Percentiles rank a stretch among this genome's conserved stretches.
These are phyloP conservation scores for Dianthus caryophyllus DNA, from an alignment of 148 eudicot genomes.

Conservation along the genomic window DNA sequence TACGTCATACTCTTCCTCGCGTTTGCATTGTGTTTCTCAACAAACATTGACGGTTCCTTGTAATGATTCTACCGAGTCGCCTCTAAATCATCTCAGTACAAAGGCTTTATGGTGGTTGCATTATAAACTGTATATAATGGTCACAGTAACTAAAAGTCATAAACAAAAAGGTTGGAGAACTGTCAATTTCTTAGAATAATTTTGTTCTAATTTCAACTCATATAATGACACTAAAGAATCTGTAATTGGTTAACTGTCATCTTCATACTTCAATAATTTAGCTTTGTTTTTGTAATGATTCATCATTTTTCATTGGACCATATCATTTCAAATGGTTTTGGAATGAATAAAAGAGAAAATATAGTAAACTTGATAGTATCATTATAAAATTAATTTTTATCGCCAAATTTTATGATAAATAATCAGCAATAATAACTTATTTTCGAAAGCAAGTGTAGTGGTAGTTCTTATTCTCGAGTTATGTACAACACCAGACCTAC, in stretches of 20 bases:
- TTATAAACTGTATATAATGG: background rate
- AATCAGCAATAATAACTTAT: too few relatives aligned
- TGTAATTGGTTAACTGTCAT: background rate
- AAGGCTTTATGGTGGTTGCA: background rate
- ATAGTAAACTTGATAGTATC: too few relatives aligned
- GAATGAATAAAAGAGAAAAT: too few relatives aligned
- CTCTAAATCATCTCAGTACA: background rate
- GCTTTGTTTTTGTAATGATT: background rate
- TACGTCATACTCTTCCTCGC: too few relatives aligned
- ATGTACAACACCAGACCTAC: too few relatives aligned
- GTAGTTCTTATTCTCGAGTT: too few relatives aligned
- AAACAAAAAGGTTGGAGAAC: background rate
- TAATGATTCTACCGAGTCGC: background rate
- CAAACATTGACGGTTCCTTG: background rate
- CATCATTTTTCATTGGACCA: background rate
- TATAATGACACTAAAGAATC: background rate
- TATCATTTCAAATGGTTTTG: background rate
- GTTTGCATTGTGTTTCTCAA: too few relatives aligned
- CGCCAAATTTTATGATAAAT: too few relatives aligned
- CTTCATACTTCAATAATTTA: conserved; percentile 5
- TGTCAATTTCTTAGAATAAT: background rate
- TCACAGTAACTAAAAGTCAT: background rate
- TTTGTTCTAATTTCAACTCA: background rate
- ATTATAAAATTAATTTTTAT: too few relatives aligned
- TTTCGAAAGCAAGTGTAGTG: too few relatives aligned